phyloP scores from a whole-genome alignment of 1,139 yeast genomes.

The Geotrichum candidum region DNA sequence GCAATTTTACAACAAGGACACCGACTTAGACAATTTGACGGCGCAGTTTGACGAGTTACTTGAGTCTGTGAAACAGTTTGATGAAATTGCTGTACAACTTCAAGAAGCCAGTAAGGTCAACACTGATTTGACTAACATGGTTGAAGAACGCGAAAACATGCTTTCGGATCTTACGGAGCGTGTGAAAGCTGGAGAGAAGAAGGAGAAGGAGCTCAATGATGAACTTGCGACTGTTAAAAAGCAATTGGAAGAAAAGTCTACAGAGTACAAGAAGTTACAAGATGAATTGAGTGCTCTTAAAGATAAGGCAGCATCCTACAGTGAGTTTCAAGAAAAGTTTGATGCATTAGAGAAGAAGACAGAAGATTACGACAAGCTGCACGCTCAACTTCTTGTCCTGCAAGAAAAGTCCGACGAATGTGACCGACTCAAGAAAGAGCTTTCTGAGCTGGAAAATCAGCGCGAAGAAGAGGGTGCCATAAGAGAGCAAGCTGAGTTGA shows the following conservation, averaged over 20 bases:
- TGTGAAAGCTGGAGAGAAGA: background rate
- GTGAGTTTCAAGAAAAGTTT: background rate
- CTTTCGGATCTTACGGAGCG: background rate
- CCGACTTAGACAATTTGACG: background rate
- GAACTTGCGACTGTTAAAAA: background rate
- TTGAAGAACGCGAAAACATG: constrained; percentile 8
- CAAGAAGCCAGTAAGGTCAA: constrained; percentile 8
- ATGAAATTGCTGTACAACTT: constrained; percentile 8
- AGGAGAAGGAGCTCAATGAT: background rate
- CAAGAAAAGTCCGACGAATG: background rate
- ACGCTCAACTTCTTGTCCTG: background rate
- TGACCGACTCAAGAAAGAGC: background rate
- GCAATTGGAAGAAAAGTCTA: background rate
- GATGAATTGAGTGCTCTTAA: background rate
- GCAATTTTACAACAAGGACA: background rate
- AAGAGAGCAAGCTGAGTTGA: background rate
- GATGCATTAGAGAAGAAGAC: background rate
- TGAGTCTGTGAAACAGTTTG: constrained; percentile 10
- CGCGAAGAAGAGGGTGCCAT: background rate
- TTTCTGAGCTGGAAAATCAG: background rate
- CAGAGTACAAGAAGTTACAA: background rate
- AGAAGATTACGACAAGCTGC: background rate
- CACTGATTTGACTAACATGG: constrained; percentile 3
- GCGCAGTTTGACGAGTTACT: constrained; percentile 6
- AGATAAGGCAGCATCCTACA: background rate